A percentile compares a stretch with the other conserved stretches of the same genome.
These are phyloP conservation scores for Boletus insuetus DNA, from an alignment of 768 basidiomycete species.

Conservation along the genomic window DNA sequence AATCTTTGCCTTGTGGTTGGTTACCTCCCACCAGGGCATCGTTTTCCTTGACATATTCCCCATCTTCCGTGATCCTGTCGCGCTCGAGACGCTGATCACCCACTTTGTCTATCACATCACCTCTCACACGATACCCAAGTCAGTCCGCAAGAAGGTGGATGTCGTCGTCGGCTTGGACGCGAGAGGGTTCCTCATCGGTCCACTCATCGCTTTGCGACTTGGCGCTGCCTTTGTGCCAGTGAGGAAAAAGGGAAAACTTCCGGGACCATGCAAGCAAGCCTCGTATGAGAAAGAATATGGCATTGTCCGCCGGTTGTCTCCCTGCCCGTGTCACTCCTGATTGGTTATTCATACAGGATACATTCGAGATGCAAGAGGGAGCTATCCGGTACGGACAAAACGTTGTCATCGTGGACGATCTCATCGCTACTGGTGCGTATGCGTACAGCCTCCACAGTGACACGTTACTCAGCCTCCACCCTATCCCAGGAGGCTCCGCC, in stretches of 20 bases:
- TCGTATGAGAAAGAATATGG: constrained; percentile 94
- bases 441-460: neutral
- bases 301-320: constrained; percentile 43
- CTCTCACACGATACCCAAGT: constrained; percentile 65
- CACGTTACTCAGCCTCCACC: constrained; percentile 4
- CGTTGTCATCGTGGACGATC: constrained; percentile 88
- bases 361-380: constrained; percentile 93
- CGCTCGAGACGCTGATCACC: constrained; percentile 88
- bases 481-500: constrained; percentile 78
- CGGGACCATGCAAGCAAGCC: constrained; percentile 72
- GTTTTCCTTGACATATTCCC: constrained; percentile 95
- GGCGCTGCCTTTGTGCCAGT: constrained; percentile 96
- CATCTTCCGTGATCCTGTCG: constrained; percentile 78
- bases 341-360: constrained; percentile 52
- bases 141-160: constrained; percentile 71
- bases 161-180: constrained; percentile 95
- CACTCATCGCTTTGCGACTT: constrained; percentile 84
- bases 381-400: constrained; percentile 80
- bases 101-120: constrained; percentile 84
- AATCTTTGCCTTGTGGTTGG: neutral
- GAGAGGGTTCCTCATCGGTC: constrained; percentile 92
- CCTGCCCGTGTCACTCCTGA: constrained; percentile 1
- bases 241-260: constrained; percentile 92
- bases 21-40: constrained; percentile 59
- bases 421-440: constrained; percentile 88